These are phyloP conservation scores for Talaromyces amestolkiae DNA, from an alignment of 2,329 filamentous ascomycete genomes.

Conservation along the genomic window DNA sequence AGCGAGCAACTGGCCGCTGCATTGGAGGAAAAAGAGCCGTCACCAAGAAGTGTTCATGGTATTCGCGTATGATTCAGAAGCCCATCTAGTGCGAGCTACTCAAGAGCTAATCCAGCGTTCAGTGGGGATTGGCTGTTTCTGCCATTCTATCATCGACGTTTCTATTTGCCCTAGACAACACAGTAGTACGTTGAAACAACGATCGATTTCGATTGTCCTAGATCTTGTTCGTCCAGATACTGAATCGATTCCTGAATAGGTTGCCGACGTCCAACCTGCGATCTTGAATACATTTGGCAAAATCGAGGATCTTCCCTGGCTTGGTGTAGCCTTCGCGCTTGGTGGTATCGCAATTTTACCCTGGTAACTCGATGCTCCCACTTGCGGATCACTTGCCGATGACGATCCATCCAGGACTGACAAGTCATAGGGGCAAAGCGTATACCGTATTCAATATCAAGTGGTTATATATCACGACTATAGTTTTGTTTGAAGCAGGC, in stretches of 20 bases:
- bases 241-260: not conserved
- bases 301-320: not conserved
- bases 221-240: not conserved
- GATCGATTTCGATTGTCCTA: too few relatives aligned
- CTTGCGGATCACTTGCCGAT: not conserved
- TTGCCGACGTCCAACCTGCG: not conserved
- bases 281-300: not conserved
- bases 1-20: not conserved
- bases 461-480: not conserved
- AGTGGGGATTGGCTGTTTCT: not conserved
- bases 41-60: not conserved
- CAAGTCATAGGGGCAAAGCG: not conserved
- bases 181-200: conserved; percentile 35
- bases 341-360: not conserved
- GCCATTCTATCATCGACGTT: conserved; percentile 7
- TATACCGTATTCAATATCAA: not conserved
- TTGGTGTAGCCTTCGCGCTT: not conserved
- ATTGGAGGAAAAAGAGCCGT: not conserved
- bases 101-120: not conserved
- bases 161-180: conserved; percentile 38
- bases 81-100: not conserved
- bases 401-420: not conserved
- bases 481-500: not conserved
- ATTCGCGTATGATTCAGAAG: not conserved
- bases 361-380: not conserved